These are phyloP conservation scores for Globisporangium splendens DNA, from an alignment of 352 stramenopile species.

Conservation along the genomic window DNA sequence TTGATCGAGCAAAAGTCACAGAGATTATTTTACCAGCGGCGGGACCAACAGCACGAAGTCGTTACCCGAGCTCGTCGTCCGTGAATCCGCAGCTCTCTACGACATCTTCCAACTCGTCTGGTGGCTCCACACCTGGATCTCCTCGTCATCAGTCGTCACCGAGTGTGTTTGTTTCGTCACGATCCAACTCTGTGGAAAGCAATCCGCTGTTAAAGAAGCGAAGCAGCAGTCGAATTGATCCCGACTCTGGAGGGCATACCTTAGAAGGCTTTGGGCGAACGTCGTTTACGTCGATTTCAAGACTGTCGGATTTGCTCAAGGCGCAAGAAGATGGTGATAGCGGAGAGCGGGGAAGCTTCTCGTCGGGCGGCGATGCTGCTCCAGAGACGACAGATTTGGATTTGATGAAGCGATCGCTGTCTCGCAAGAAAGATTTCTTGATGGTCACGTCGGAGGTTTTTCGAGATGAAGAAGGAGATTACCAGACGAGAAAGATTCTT, in stretches of 20 bases:
- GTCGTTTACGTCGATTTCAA: conserved; percentile 72
- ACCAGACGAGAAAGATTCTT: conserved; percentile 85
- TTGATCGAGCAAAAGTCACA: conserved; percentile 76
- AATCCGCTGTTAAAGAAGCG: conserved; percentile 44
- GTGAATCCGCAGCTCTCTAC: conserved; percentile 34
- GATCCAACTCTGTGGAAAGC: conserved; percentile 46
- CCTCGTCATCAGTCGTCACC: conserved; percentile 32
- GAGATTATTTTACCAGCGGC: conserved; percentile 78
- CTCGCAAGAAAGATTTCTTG: conserved; percentile 86
- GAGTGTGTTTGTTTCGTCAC: conserved; percentile 23
- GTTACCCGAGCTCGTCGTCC: conserved; percentile 49
- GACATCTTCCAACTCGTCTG: conserved; percentile 35
- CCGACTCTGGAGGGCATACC: conserved; percentile 26
- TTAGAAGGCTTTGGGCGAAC: conserved; percentile 62
- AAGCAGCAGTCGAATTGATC: conserved; percentile 34
- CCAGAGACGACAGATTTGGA: conserved; percentile 45
- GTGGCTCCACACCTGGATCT: conserved; percentile 22
- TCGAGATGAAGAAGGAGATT: conserved; percentile 77
- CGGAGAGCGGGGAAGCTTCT: conserved; percentile 39
- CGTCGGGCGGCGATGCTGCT: conserved; percentile 23
- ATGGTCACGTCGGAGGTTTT: conserved; percentile 91
- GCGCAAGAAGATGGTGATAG: conserved; percentile 21
- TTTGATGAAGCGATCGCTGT: conserved; percentile 80
- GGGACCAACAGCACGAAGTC: conserved; percentile 38
- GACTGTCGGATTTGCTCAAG: conserved; percentile 45